A percentile compares a stretch with the other conserved stretches of the same genome.
These are phyloP conservation scores for Panicum hallii DNA, from an alignment of 202 grass and related monocot genomes.

Conservation along the genomic window DNA sequence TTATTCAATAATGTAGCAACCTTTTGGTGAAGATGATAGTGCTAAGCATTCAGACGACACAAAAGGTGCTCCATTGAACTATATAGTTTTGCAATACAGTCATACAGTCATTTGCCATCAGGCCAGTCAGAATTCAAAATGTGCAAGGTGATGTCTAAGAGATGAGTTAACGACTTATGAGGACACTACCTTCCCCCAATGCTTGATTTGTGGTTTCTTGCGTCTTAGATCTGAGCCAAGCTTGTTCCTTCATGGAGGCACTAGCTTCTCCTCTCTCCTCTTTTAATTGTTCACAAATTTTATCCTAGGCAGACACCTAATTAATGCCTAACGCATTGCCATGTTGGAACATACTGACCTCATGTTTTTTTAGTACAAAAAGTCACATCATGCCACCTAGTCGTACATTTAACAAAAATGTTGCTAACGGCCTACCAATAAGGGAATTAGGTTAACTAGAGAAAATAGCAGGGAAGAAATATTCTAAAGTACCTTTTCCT, in stretches of 20 bases:
- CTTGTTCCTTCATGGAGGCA: neutral
- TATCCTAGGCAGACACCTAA: constrained; percentile 3
- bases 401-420: neutral
- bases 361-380: neutral
- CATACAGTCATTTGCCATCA: neutral
- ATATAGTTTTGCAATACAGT: constrained; percentile 12
- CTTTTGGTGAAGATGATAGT: constrained; percentile 18
- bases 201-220: constrained; percentile 1
- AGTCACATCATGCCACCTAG: neutral
- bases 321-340: neutral
- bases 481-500: constrained; percentile 3
- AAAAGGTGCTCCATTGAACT: constrained; percentile 15
- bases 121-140: neutral
- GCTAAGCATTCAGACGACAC: neutral
- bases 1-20: constrained; percentile 4
- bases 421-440: constrained; percentile 13
- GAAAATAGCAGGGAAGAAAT: neutral
- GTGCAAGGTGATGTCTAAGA: neutral
- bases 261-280: neutral
- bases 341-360: neutral
- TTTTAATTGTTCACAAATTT: constrained; percentile 11
- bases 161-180: neutral
- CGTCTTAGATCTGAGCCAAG: neutral
- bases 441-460: constrained; percentile 9
- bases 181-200: neutral